phyloP scores from a whole-genome alignment of 257 asterid genomes.

The Solanum acaule region DNA sequence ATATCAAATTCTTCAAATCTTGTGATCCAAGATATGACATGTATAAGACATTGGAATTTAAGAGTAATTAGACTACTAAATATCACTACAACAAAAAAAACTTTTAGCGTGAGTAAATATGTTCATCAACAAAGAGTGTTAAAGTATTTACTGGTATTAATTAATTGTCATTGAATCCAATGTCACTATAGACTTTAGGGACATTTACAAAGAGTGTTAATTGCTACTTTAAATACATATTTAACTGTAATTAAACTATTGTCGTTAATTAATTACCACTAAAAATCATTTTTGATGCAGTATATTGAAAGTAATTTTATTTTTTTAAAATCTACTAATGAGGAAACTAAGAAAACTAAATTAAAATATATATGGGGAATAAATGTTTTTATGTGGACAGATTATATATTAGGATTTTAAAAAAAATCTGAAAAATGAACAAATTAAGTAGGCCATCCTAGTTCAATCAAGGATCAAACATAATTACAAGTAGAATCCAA shows the following conservation, averaged over 20 bases:
- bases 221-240: too few species aligned
- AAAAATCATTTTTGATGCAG: too few species aligned
- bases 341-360: background rate
- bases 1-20: background rate
- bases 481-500: background rate
- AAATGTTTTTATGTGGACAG: background rate
- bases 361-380: background rate
- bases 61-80: background rate
- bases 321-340: background rate
- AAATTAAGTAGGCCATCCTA: background rate
- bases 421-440: too few species aligned
- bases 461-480: background rate
- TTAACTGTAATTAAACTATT: too few species aligned
- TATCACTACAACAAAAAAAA: too few species aligned
- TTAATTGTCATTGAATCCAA: too few species aligned
- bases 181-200: rapidly evolving
- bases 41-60: background rate
- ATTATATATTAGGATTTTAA: background rate
- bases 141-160: too few species aligned
- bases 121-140: too few species aligned
- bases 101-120: too few species aligned
- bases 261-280: too few species aligned
- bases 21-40: background rate
- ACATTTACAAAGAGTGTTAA: too few species aligned
- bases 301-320: too few species aligned